Base-by-base conservation (phyloP, 345 rosid species). In the Populus euphratica region DNA sequence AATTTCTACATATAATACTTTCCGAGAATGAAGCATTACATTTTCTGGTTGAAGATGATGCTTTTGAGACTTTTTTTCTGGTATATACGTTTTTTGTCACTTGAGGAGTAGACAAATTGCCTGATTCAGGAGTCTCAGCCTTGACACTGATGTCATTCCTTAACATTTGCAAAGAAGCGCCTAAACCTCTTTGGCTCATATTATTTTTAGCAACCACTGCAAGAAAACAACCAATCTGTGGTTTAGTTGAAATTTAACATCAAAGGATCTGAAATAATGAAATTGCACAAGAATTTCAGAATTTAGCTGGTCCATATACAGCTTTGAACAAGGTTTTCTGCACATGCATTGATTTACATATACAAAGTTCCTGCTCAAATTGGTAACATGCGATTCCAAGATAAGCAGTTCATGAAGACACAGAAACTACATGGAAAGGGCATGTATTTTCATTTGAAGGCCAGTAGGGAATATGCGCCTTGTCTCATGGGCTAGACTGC, bases 11-110 rank as follows among this genome's bases (percentile, higher is more conserved):
- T 69, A 68, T 69, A n/a, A 72, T 80, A 78, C 85, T 86, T 87
- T 90, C 92, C 61, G 88, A 85, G 69, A 86, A 87, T 71, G 85
- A 80, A 67, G 69, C 82, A 79, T 75, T 72, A 69, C 63, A 62
- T 7, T 81, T 75, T 73, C 65, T 81, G 41, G 49, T 69, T 75
- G 54, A 69, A 73, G 75, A 68, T 69, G 77, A 74, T 73, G 70
- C 44, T 62, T 76, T 69, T 72, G 82, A 76, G 79, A 86, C 79
- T 69, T 81, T 86, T 73, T 81, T 92, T 80, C 93, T 85, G 70
- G 75, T 73, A 73, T 92, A 92, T 47, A 90, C 89, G 79, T 74
- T 88, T 75, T 74, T 77, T 25, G 75, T 82, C 77, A 70, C 74
- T 82, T 82, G 71, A 43, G 64, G 71, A 56, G 50, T 49, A 43